phyloP scores from a whole-genome alignment of 2,329 filamentous ascomycete genomes.

The Plenodomus biglobosus region DNA sequence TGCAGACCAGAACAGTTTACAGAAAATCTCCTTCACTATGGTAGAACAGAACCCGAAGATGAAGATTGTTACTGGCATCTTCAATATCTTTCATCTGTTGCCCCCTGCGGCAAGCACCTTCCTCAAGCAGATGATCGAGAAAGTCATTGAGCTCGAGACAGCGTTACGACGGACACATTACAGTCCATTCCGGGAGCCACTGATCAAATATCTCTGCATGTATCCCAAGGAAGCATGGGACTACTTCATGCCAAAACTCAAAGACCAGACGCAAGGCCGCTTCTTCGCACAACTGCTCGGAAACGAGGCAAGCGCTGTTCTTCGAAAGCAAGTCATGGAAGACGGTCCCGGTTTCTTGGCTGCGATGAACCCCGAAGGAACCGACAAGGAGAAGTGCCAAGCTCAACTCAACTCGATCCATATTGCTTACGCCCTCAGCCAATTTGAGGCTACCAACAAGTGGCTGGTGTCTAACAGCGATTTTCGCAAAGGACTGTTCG shows the following conservation, averaged over 20 bases:
- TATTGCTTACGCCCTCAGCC: constrained; percentile 75
- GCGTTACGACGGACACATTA: constrained; percentile 82
- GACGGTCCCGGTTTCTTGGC: constrained; percentile 73
- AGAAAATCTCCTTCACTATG: constrained; percentile 90
- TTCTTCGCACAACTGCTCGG: constrained; percentile 86
- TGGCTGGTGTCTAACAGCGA: constrained; percentile 65
- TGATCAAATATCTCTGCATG: constrained; percentile 90
- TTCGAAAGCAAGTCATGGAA: constrained; percentile 73
- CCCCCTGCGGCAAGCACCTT: constrained; percentile 88
- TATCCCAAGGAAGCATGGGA: constrained; percentile 87
- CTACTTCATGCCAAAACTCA: constrained; percentile 75
- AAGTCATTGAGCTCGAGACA: constrained; percentile 84
- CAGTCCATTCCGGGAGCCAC: constrained; percentile 85
- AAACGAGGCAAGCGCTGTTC: constrained; percentile 69
- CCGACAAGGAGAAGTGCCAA: constrained; percentile 68
- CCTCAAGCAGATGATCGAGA: constrained; percentile 85
- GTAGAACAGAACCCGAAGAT: constrained; percentile 91
- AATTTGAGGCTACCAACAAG: constrained; percentile 62
- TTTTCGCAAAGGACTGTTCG: constrained; percentile 61
- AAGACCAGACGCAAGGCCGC: constrained; percentile 83
- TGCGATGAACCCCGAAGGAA: constrained; percentile 64
- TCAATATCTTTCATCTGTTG: constrained; percentile 96
- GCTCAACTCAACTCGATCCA: constrained; percentile 87
- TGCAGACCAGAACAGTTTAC: constrained; percentile 75
- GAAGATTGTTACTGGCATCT: constrained; percentile 91